Percentiles rank a stretch among this genome's conserved stretches.
Evolutionary conservation across 768 basidiomycete genomes (phyloP).

Genomic region (Suillus alpinus): DNA sequence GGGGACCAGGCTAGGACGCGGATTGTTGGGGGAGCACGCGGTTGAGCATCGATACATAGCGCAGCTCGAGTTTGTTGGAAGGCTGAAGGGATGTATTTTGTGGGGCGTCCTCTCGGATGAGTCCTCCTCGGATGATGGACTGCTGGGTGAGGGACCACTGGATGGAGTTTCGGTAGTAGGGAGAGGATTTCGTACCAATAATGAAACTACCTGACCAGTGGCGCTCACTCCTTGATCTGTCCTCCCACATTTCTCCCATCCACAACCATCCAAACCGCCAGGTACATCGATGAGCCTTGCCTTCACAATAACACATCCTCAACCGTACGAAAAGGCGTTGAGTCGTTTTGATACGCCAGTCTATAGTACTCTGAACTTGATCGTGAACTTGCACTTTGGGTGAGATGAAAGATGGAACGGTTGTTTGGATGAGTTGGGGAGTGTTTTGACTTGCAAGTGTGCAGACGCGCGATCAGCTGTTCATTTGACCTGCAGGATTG

Average conservation of each 20-base stretch:
- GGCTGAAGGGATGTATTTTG: too few relatives aligned
- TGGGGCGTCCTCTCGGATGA: too few relatives aligned
- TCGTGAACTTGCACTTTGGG: constrained; percentile 84
- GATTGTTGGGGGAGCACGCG: too few relatives aligned
- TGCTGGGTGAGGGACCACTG: not conserved
- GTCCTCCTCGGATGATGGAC: too few relatives aligned
- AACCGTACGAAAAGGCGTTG: constrained; percentile 82
- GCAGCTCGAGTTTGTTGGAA: too few relatives aligned
- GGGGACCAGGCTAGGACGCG: constrained; percentile 93
- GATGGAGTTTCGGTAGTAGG: constrained; percentile 12
- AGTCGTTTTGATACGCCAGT: constrained; percentile 72
- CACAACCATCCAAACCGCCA: constrained; percentile 79
- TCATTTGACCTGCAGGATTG: constrained; percentile 58
- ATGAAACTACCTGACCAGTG: constrained; percentile 87
- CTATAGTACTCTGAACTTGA: constrained; percentile 92
- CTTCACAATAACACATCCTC: constrained; percentile 83
- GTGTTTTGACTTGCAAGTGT: constrained; percentile 17
- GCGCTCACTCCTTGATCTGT: constrained; percentile 96
- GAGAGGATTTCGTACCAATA: constrained; percentile 82
- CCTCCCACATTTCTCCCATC: constrained; percentile 88
- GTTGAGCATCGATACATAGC: too few relatives aligned
- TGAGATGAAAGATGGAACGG: constrained; percentile 66
- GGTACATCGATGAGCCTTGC: constrained; percentile 73
- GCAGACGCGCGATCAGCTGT: constrained; percentile 65
- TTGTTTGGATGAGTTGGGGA: constrained; percentile 30